These are phyloP conservation scores for Pseudocercospora ulei DNA, from an alignment of 2,329 filamentous ascomycete genomes.

Conservation along the genomic window DNA sequence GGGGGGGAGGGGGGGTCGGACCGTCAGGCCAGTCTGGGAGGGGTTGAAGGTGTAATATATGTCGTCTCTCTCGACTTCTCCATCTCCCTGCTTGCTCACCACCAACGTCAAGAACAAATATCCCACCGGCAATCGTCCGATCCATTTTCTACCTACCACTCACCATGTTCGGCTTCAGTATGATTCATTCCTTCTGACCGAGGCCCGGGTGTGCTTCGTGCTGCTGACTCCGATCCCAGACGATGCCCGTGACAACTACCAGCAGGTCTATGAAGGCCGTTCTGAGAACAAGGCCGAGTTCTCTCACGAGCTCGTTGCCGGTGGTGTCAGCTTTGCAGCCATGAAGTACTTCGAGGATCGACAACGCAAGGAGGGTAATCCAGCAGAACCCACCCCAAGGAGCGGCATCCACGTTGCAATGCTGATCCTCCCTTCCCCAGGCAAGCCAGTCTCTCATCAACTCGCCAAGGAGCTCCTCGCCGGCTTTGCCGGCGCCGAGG, in stretches of 20 bases:
- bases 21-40: no score
- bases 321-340: constrained; percentile 66
- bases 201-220: no score
- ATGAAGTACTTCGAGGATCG: constrained; percentile 72
- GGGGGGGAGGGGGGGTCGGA: no score
- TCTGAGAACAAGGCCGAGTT: constrained; percentile 49
- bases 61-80: no score
- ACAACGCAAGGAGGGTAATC: constrained; percentile 53
- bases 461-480: constrained; percentile 71
- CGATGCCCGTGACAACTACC: constrained; percentile 47
- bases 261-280: constrained; percentile 43
- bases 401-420: neutral
- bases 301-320: constrained; percentile 64
- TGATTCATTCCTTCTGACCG: neutral
- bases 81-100: no score
- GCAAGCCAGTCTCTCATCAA: constrained; percentile 59
- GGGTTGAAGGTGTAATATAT: no score
- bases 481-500: constrained; percentile 61
- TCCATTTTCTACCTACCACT: constrained; percentile 13
- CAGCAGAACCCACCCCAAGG: constrained; percentile 21
- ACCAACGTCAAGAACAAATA: no score
- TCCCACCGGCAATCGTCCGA: no score
- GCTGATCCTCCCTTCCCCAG: constrained; percentile 35
- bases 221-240: constrained; percentile 33
- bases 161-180: constrained; percentile 42